Percentiles rank a stretch among this genome's conserved stretches.
phyloP scores from a whole-genome alignment of 331 rosid genomes.

The Dryas integrifolia region DNA sequence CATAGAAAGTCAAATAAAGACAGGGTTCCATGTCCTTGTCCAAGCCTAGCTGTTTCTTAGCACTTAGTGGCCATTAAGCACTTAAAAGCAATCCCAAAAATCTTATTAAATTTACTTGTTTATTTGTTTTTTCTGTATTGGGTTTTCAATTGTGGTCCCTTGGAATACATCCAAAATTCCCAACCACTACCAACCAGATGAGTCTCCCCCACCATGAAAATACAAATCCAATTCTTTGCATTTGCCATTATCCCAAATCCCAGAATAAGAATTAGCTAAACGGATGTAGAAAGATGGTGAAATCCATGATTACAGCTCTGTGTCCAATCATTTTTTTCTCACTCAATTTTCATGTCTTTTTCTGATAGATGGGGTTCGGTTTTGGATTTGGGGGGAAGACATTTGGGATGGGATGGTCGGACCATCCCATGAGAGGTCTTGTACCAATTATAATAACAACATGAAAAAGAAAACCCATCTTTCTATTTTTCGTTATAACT shows the following conservation, averaged over 20 bases:
- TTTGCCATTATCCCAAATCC: conserved; percentile 42
- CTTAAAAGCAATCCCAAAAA: conserved; percentile 54
- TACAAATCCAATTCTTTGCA: conserved; percentile 43
- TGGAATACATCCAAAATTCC: conserved; percentile 56
- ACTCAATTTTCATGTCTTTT: conserved; percentile 24
- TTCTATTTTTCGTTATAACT: conserved; percentile 13
- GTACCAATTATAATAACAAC: background rate
- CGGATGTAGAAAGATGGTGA: conserved; percentile 55
- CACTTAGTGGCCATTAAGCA: conserved; percentile 45
- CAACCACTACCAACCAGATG: conserved; percentile 42
- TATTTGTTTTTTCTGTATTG: conserved; percentile 25
- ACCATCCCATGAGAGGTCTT: conserved; percentile 26
- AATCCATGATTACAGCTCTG: conserved; percentile 44
- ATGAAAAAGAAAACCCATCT: conserved; percentile 19
- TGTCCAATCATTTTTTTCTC: conserved; percentile 49
- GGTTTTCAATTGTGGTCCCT: conserved; percentile 48
- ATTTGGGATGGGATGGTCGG: conserved; percentile 18
- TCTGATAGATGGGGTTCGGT: conserved; percentile 36
- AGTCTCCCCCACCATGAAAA: conserved; percentile 32
- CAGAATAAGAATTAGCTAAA: conserved; percentile 37
- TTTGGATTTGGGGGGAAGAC: conserved; percentile 19
- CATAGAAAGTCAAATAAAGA: conserved; percentile 51
- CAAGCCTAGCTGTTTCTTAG: conserved; percentile 56
- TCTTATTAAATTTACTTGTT: background rate
- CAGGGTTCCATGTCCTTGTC: conserved; percentile 66